Evolutionary conservation across 75 land plant species (phyloP), one percentile per base, ranked within the genome.

Genomic region (Larix kaempferi): DNA sequence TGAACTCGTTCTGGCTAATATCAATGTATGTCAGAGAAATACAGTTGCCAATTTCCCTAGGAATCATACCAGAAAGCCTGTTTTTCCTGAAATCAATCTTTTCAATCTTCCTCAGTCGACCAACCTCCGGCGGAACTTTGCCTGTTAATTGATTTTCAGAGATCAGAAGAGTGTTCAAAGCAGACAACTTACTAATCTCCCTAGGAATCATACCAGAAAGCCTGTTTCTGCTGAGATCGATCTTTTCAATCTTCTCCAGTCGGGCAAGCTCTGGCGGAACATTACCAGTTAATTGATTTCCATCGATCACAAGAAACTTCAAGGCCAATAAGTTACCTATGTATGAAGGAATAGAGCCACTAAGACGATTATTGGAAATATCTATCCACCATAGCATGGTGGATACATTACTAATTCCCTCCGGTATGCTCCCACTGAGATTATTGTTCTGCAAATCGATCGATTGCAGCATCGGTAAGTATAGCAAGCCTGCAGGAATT

Each of bases 391-490:
- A 29, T 29, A 29, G 33, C 33, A 29, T 84, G 52, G 81, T 52
- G 21, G 88, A 71, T 16, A 6, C 33, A 29, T 29, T 29, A 29
- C 33, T 29, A 29, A 29, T 29, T 29, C 1, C 33, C 60, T 59
- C 60, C 1, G 73, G 73, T 16, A 71, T 16, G 12, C 56, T 71
- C 0, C 95, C 93, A 14, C 81, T 71, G 44, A 93, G 77, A 29
- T 29, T 63, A 57, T 93, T 93, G 62, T 85, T 88, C 57, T 89
- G 90, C 55, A 91, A 76, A 72, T 86, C 85, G 0, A 93, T 85
- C 35, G 86, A 91, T 33, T 82, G 72, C 10, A 95, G 86, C 54
- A 84, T 83, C 2, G 95, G 98, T 7, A 95, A 77, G 23, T 87
- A 77, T 16, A 90, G 80, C 6, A 95, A 77, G 39, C 85, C 91